Evolutionary conservation across 2,329 filamentous ascomycete genomes (phyloP), one percentile per base, ranked within the genome.

Genomic region (Sarocladiaceae sp.): DNA sequence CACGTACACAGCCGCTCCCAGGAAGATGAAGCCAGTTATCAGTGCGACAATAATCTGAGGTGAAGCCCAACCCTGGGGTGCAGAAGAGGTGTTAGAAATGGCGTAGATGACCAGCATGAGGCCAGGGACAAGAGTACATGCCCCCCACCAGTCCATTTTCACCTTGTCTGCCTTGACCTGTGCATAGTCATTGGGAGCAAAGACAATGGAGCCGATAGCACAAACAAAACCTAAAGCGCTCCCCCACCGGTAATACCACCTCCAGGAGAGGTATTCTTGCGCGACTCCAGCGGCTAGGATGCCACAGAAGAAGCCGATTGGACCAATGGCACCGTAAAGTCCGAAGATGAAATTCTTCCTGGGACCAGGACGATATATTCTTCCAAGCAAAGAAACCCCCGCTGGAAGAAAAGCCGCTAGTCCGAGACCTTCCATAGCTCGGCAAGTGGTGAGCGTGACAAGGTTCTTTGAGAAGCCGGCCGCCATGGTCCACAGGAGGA

Each of bases 241-340:
- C 1, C 84, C 84, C 50, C 88, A 77, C 70, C 77, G 88, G 63
- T 88, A 88, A 63, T 84, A 88, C 80, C 82, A 87, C 3, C 77
- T 65, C 83, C 84, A 88, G 0, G 64, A 69, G 1, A 80, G 66
- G 53, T 77, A 79, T 54, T 87, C 82, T 0, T 78, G 78, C 3
- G 78, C 71, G 1, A 87, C 51, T 1, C 84, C 86, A 0, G 83
- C 83, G 50, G 86, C 73, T 60, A 87, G 80, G 54, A 88, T 84
- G 4, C 86, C 86, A 22, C 73, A 56, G 55, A 78, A 83, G 65
- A 84, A 83, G 0, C 80, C 80, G 4, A 80, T 54, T 3, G 75
- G 72, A 1, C 77, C 77, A 56, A 74, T 72, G 4, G 78, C 77
- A 13, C 80, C 81, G 63, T 86, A 76, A 68, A 86, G 57, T 52